Evolutionary conservation across 345 rosid genomes (phyloP), one percentile per base, ranked within the genome.

Genomic region (Hibiscus mutabilis): DNA sequence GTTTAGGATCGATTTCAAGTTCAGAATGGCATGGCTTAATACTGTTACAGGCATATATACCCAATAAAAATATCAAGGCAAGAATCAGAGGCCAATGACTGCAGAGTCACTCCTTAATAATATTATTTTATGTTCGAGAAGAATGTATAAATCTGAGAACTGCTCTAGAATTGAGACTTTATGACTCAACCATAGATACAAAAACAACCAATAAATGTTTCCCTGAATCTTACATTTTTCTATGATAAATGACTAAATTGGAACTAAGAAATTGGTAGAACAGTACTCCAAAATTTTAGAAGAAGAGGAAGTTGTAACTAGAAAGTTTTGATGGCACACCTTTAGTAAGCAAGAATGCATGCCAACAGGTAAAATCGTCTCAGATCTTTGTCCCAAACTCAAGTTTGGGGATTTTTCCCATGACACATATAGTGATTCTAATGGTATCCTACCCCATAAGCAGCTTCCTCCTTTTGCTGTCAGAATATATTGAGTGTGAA

Each of bases 391-490:
- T 52, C 99, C 99, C 84, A 89, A 79, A 78, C 82, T 78, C 82
- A 96, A 78, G 83, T 87, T 81, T 21, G 93, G 97, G 56, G 95
- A 89, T 77, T 88, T 85, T 79, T 90, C 87, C 99, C 89, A 92
- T 46, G 85, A 84, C 18, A 73, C 13, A 77, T 78, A 87, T 60
- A 91, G 89, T 22, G 91, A 83, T 65, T 91, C 91, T 77, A 96
- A 57, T 13, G 92, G 86, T 77, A 96, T 81, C 72, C 85, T 88
- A 57, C 99, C 97, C 85, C 90, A 83, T 49, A 88, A 77, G 78
- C 93, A 89, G 81, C 84, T 85, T 71, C 97, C 96, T 60, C 96
- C 94, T 82, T 89, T 88, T 80, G 89, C 99, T 96, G 86, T 40
- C 65, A 79, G 31, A 18, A 65, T 64, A 78, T 61, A 31, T 40